Base-by-base conservation (phyloP, 169 alveolate species). In the Eimeria maxima region DNA sequence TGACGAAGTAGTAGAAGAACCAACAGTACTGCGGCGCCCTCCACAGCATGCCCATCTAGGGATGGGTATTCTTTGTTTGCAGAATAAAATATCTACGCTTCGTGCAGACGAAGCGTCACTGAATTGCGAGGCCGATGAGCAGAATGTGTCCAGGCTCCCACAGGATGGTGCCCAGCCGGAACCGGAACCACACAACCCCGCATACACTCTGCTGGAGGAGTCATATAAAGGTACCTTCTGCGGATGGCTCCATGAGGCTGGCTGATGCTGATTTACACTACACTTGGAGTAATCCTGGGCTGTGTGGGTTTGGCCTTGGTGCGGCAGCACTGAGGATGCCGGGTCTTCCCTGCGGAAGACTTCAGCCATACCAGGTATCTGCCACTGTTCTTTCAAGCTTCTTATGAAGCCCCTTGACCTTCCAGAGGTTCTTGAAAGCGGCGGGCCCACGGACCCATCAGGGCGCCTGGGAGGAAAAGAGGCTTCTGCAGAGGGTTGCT, bases 101-200 rank as follows among this genome's bases (percentile, higher is more conserved):
- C 87, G 44, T 38, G 87, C 29, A 44, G 87, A 42, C 24, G 87
- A 76, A 76, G 87, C 60, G 87, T 60, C 60, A 44, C 87, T 76
- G 60, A 76, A 76, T 65, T 76, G 87, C 60, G 87, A 76, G 13
- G 65, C 63, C 87, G 87, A 44, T 24, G 87, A 76, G n/a, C 87
- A 44, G 65, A 16, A 45, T 24, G 60, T 22, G 87, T 63, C 87
- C 87, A 45, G 55, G 63, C 87, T 76, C 87, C 87, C 87, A 47
- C 87, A 76, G 4, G 87, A 6, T 22, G 87, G 24, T 22, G 65
- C 87, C 42, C 87, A 76, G 87, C 87, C 44, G 87, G 87, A 76
- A 24, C 87, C 87, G 24, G 87, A 44, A 44, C 65, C 33, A 76
- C 60, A 76, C 57, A 42, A 76, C 42, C 18, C 87, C 87, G 38